Evolutionary conservation across 73 alveolate genomes (phyloP).

Genomic region (Stentor coeruleus): DNA sequence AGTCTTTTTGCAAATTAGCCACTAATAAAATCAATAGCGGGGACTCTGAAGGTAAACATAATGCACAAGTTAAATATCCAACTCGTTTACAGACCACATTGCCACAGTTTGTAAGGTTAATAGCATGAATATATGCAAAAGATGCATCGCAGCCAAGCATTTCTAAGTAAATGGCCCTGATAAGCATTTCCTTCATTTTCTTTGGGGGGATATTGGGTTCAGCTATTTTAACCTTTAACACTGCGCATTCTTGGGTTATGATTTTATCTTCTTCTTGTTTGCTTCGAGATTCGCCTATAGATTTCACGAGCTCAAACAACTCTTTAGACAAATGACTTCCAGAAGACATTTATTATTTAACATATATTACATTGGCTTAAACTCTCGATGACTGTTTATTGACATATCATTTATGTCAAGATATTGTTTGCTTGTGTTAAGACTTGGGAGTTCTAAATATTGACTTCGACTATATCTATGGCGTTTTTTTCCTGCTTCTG

Average conservation of each 20-base stretch:
- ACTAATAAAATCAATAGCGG: slow-evolving; percentile 88
- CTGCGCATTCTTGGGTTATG: slow-evolving; percentile 77
- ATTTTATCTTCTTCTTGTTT: slow-evolving; percentile 97
- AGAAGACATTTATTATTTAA: slow-evolving; percentile 89
- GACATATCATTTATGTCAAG: neutral
- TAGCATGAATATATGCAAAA: slow-evolving; percentile 92
- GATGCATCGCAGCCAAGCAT: slow-evolving; percentile 98
- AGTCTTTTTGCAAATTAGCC: slow-evolving; percentile 91
- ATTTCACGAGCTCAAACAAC: slow-evolving; percentile 87
- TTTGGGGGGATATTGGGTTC: slow-evolving; percentile 83
- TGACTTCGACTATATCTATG: neutral
- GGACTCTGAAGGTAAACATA: slow-evolving; percentile 74
- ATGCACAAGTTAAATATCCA: slow-evolving; percentile 92
- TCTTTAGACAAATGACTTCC: slow-evolving; percentile 91
- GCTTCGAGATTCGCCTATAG: slow-evolving; percentile 98
- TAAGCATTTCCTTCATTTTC: slow-evolving; percentile 82
- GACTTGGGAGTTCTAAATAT: neutral
- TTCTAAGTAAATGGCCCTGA: slow-evolving; percentile 91
- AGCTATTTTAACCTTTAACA: slow-evolving; percentile 68
- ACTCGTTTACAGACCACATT: slow-evolving; percentile 80
- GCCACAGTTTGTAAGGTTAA: slow-evolving; percentile 89
- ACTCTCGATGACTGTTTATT: neutral
- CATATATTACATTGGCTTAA: no score
- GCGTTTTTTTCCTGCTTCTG: neutral
- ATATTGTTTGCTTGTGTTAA: neutral